These are phyloP conservation scores for Myxozyma melibiosi DNA, from an alignment of 805 yeast genomes.

Conservation along the genomic window DNA sequence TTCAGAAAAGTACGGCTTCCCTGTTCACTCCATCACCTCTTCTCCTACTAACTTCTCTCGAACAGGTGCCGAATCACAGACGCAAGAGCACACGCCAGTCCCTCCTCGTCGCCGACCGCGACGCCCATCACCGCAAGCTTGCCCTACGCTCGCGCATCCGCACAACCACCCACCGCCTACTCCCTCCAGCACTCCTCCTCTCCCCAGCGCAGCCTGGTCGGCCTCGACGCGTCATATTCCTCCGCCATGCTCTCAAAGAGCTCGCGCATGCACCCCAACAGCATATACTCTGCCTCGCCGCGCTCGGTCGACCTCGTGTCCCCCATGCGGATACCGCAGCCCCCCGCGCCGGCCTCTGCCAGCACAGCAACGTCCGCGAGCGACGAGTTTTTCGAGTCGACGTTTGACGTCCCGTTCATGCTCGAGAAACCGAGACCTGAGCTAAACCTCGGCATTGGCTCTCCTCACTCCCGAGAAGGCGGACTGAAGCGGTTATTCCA, in stretches of 20 bases:
- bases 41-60: too few relatives aligned
- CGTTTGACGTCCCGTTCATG: slow-evolving; percentile 17
- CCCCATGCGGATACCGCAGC: slow-evolving; percentile 5
- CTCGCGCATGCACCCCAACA: slow-evolving; percentile 13
- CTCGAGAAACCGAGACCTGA: slow-evolving; percentile 1
- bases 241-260: slow-evolving; percentile 11
- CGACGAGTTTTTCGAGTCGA: background rate
- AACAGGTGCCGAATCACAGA: slow-evolving; percentile 16
- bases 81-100: background rate
- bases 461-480: slow-evolving; percentile 9
- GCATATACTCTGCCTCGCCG: slow-evolving; percentile 24
- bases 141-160: too few relatives aligned
- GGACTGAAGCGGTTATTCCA: slow-evolving; percentile 14
- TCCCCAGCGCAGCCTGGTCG: too few relatives aligned
- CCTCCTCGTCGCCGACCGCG: slow-evolving; percentile 2
- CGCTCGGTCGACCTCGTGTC: slow-evolving; percentile 23
- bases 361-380: background rate
- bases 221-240: too few relatives aligned
- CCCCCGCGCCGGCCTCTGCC: background rate
- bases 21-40: too few relatives aligned
- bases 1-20: slow-evolving; percentile 15
- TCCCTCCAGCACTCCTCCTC: too few relatives aligned
- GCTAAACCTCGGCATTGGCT: background rate
- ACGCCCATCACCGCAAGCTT: too few relatives aligned
- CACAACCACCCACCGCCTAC: too few relatives aligned